phyloP scores from a whole-genome alignment of 2,329 filamentous ascomycete genomes.

The Didymella keratinophila region DNA sequence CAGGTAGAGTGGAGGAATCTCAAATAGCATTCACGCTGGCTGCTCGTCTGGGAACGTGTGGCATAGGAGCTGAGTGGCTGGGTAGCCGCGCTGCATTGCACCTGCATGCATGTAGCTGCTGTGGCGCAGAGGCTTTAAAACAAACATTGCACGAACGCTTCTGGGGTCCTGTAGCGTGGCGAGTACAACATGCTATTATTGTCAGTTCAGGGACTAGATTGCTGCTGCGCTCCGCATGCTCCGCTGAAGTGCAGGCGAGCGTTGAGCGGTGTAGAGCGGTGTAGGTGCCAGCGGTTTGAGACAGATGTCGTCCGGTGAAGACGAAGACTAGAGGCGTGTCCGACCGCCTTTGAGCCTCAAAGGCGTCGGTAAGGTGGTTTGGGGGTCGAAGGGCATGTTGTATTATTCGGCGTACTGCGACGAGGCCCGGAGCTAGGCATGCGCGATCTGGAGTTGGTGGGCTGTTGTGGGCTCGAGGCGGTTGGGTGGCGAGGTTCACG shows the following conservation, averaged over 20 bases:
- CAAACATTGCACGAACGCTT: conserved; percentile 15
- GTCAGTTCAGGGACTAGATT: background rate
- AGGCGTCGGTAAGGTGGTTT: conserved; percentile 15
- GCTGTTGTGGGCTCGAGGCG: background rate
- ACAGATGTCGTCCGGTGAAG: conserved; percentile 16
- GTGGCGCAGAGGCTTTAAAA: conserved; percentile 9
- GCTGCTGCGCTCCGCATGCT: background rate
- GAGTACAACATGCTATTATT: conserved; percentile 6
- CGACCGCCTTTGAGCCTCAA: background rate
- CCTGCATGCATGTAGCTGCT: background rate
- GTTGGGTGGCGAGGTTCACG: conserved; percentile 22
- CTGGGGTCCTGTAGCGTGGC: background rate
- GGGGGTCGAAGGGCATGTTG: background rate
- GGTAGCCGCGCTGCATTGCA: conserved; percentile 14
- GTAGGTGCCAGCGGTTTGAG: conserved; percentile 16
- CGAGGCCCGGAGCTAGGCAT: conserved; percentile 7
- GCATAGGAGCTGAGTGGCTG: conserved; percentile 1
- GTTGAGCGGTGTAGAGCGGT: conserved; percentile 23
- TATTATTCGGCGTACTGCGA: background rate
- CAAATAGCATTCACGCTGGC: background rate
- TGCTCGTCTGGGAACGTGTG: background rate
- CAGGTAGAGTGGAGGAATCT: conserved; percentile 8
- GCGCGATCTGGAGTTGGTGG: conserved; percentile 1
- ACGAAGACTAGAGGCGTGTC: conserved; percentile 1
- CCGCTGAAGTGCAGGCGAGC: background rate